Conservation (phyloP, 495 filamentous ascomycete genomes). For the Neurospora terricola region DNA sequence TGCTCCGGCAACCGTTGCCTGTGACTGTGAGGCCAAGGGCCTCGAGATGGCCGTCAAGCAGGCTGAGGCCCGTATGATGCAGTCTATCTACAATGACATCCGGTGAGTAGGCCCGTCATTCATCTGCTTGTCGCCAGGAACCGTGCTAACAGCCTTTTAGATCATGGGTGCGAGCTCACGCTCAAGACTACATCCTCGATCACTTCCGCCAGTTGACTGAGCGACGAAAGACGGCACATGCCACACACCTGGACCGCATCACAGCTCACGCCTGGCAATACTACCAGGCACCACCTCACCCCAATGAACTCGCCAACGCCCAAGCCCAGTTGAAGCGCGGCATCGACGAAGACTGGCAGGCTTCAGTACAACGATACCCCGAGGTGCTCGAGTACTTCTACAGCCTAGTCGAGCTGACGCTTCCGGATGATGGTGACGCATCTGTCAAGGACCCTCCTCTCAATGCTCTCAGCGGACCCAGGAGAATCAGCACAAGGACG, state of each 20-base stretch:
- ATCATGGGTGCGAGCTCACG: conserved; percentile 60
- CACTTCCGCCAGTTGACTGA: conserved; percentile 53
- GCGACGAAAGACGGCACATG: conserved; percentile 48
- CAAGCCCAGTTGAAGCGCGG: conserved; percentile 53
- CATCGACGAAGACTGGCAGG: conserved; percentile 66
- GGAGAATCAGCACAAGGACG: conserved; percentile 25
- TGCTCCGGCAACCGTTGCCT: conserved; percentile 49
- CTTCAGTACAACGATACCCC: conserved; percentile 58
- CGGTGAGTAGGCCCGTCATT: conserved; percentile 34
- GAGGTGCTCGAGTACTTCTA: conserved; percentile 68
- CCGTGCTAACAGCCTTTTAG: conserved; percentile 28
- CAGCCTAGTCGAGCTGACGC: conserved; percentile 48
- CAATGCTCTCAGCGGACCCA: conserved; percentile 38
- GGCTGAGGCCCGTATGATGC: conserved; percentile 55
- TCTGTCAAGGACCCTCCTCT: conserved; percentile 46
- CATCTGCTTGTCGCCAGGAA: neutral
- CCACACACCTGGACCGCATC: conserved; percentile 45
- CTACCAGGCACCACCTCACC: conserved; percentile 44
- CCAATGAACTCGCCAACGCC: conserved; percentile 46
- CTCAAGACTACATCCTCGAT: conserved; percentile 58
- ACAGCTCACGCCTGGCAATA: conserved; percentile 48
- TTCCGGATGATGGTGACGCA: conserved; percentile 45
- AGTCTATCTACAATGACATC: conserved; percentile 51
- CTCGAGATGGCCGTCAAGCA: conserved; percentile 56
- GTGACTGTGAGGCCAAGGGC: conserved; percentile 60